A percentile compares a stretch with the other conserved stretches of the same genome.
phyloP scores from a whole-genome alignment of 148 eudicot genomes.

The Talinum fruticosum region DNA sequence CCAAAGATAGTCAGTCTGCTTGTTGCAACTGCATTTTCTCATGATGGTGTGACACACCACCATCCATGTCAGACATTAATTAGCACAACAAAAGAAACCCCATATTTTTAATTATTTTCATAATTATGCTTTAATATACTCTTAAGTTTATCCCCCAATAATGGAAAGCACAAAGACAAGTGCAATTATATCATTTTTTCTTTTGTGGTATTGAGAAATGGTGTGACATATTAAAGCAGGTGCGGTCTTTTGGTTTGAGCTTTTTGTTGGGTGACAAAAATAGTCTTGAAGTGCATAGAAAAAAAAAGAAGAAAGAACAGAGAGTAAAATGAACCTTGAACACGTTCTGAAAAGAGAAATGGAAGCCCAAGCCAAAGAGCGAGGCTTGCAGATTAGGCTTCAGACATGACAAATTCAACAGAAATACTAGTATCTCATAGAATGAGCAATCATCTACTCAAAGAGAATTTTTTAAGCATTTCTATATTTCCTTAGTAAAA shows the following conservation, averaged over 20 bases:
- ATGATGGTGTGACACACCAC: constrained; percentile 18
- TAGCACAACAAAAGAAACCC: neutral
- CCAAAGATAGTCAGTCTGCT: constrained; percentile 14
- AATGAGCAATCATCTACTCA: neutral
- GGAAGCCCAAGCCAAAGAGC: neutral
- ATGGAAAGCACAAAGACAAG: neutral
- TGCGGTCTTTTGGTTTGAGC: neutral
- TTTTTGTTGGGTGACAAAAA: neutral
- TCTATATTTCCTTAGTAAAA: neutral
- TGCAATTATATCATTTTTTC: no score
- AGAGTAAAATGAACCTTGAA: neutral
- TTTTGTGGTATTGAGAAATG: neutral
- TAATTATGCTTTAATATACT: neutral
- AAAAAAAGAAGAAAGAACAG: neutral
- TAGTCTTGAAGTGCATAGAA: neutral
- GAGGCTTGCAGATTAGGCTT: neutral
- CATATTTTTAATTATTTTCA: neutral
- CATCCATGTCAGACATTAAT: neutral
- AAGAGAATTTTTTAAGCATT: neutral
- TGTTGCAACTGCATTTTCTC: constrained; percentile 18
- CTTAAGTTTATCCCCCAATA: no score
- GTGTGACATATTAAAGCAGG: neutral
- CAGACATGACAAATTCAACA: neutral
- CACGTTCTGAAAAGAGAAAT: neutral
- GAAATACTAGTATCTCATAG: neutral